A percentile compares a stretch with the other conserved stretches of the same genome.
phyloP scores from a whole-genome alignment of 225 moss, liverwort and hornwort genomes.

The Marchantia paleacea region DNA sequence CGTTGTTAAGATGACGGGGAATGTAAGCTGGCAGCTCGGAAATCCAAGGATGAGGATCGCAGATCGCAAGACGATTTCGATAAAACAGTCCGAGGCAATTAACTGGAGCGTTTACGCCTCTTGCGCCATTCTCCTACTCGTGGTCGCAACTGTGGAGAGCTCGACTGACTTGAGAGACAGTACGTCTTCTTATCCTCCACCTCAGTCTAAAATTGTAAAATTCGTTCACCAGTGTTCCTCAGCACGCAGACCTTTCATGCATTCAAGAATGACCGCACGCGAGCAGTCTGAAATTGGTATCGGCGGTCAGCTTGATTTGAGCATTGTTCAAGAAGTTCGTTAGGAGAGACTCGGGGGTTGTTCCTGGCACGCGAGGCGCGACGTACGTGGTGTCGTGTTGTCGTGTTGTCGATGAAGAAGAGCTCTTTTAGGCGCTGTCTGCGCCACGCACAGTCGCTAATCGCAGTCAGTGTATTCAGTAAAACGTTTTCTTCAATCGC shows the following conservation, averaged over 20 bases:
- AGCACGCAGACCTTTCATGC: neutral
- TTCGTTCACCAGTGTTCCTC: neutral
- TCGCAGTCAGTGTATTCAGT: neutral
- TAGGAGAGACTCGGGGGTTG: too few relatives aligned
- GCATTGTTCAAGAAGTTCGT: neutral
- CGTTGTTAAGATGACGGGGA: neutral
- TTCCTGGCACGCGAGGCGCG: neutral
- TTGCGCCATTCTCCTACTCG: neutral
- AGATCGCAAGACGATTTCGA: neutral
- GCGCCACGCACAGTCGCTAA: neutral
- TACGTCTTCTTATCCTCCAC: constrained; percentile 1
- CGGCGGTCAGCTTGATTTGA: neutral
- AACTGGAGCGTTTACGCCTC: neutral
- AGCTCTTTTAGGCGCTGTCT: neutral
- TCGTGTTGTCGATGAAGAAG: neutral
- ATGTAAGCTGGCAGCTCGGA: neutral
- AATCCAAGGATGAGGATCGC: neutral
- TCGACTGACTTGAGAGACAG: constrained; percentile 10
- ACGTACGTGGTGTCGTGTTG: too few relatives aligned
- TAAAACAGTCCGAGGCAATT: too few relatives aligned
- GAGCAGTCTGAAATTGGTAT: neutral
- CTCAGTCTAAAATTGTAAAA: neutral
- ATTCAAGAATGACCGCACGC: neutral
- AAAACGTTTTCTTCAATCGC: neutral
- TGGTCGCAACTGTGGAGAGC: neutral